Evolutionary conservation across 2,329 filamentous ascomycete genomes (phyloP).

Genomic region (Curvularia sp.): DNA sequence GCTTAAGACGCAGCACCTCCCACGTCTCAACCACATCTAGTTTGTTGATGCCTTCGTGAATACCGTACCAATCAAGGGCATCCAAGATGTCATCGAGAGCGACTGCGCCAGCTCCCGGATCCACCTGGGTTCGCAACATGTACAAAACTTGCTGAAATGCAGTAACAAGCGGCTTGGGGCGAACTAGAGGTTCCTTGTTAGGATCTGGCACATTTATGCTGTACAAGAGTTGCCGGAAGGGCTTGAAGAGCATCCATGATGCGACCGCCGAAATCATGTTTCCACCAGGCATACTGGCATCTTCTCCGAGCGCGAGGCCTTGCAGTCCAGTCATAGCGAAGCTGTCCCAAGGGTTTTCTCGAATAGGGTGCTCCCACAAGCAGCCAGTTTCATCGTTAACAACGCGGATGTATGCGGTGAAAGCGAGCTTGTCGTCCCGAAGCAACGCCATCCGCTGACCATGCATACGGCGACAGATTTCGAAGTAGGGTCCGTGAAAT

Average conservation of each 20-base stretch:
- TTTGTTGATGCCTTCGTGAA: constrained; percentile 49
- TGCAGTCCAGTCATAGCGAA: constrained; percentile 64
- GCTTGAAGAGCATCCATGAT: constrained; percentile 65
- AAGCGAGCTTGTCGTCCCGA: constrained; percentile 66
- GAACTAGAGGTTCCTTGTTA: constrained; percentile 53
- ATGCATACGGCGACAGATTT: constrained; percentile 64
- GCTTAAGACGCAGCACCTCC: constrained; percentile 60
- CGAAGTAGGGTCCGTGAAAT: constrained; percentile 65
- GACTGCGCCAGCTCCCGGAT: constrained; percentile 46
- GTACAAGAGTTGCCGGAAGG: constrained; percentile 65
- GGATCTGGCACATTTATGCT: constrained; percentile 56
- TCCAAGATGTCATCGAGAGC: constrained; percentile 45
- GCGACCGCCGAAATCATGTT: constrained; percentile 62
- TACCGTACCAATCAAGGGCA: constrained; percentile 52
- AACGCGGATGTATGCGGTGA: constrained; percentile 67
- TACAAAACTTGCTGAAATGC: constrained; percentile 62
- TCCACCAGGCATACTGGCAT: constrained; percentile 43
- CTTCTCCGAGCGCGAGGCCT: constrained; percentile 50
- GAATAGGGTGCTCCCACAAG: constrained; percentile 65
- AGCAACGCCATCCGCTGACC: constrained; percentile 65
- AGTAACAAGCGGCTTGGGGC: constrained; percentile 59
- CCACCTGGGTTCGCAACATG: constrained; percentile 54
- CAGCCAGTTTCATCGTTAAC: constrained; percentile 66
- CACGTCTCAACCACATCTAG: constrained; percentile 63
- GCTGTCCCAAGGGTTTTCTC: constrained; percentile 64